Evolutionary conservation across 2,329 filamentous ascomycete species (phyloP).

Genomic region (Stemphylium vesicarium): DNA sequence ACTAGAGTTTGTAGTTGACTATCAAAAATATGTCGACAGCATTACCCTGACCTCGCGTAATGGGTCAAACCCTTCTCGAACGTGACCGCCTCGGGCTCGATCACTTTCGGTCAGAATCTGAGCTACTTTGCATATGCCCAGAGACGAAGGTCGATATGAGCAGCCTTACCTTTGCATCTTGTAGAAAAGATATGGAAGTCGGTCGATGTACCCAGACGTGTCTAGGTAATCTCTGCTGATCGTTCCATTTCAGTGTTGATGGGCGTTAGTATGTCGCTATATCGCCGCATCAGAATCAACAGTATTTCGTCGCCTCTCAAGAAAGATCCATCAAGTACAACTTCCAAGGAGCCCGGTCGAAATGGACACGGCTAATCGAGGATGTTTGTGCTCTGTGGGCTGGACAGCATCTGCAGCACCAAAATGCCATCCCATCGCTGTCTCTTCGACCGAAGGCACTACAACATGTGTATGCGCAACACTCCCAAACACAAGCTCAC

Average conservation of each 20-base stretch:
- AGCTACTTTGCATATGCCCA: constrained; percentile 43
- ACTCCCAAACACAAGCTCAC: constrained; percentile 13
- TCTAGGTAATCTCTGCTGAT: constrained; percentile 4
- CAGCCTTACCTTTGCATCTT: constrained; percentile 39
- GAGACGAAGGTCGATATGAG: constrained; percentile 44
- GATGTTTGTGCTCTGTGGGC: constrained; percentile 42
- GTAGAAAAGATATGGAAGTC: constrained; percentile 44
- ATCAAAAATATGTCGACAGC: constrained; percentile 38
- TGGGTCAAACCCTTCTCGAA: constrained; percentile 40
- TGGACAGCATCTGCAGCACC: constrained; percentile 27
- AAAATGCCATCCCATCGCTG: constrained; percentile 8
- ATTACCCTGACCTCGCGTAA: constrained; percentile 38
- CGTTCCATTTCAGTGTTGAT: background rate
- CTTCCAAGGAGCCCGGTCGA: constrained; percentile 37
- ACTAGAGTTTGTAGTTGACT: constrained; percentile 38
- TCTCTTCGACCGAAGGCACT: constrained; percentile 7
- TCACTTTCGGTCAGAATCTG: constrained; percentile 40
- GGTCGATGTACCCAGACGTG: constrained; percentile 38
- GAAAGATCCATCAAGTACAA: constrained; percentile 44
- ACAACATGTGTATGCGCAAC: constrained; percentile 10
- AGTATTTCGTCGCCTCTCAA: constrained; percentile 43
- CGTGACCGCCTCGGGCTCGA: constrained; percentile 36
- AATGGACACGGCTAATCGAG: constrained; percentile 45
- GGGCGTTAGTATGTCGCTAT: constrained; percentile 41
- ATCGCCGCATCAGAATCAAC: constrained; percentile 41